phyloP scores from a whole-genome alignment of 2,329 filamentous ascomycete genomes.

The Nigrograna mackinnonii region DNA sequence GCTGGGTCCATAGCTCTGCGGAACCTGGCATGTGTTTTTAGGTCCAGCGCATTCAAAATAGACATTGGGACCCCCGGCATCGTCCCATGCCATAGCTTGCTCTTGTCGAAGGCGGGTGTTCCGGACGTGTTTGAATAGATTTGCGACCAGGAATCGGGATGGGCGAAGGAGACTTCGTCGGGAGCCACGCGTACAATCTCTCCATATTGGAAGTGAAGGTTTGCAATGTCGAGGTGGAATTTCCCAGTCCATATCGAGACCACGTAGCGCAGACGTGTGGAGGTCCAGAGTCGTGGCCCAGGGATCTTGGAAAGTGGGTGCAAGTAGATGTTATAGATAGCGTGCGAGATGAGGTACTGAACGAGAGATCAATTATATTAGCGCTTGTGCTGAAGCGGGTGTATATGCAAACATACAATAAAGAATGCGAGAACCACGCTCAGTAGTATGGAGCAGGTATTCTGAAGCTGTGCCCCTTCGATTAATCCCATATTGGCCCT shows the following conservation, averaged over 20 bases:
- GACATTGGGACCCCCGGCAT: background rate
- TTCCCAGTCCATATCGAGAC: background rate
- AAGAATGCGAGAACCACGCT: too few species aligned
- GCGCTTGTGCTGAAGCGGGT: too few species aligned
- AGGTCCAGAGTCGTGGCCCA: background rate
- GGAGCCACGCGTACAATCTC: background rate
- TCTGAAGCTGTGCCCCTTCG: too few species aligned
- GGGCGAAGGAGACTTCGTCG: background rate
- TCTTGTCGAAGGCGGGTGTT: background rate
- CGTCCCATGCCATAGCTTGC: background rate
- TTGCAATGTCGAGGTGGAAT: background rate
- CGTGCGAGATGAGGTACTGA: too few species aligned
- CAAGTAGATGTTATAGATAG: background rate
- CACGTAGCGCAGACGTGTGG: background rate
- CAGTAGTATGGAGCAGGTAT: too few species aligned
- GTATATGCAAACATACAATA: too few species aligned
- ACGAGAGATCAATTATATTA: too few species aligned
- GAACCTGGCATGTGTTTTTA: slow-evolving; percentile 1
- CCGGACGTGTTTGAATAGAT: background rate
- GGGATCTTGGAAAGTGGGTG: background rate
- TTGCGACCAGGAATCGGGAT: background rate
- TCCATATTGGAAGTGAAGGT: background rate
- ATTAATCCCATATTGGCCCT: too few species aligned
- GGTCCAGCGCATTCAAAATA: slow-evolving; percentile 6
- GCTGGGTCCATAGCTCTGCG: slow-evolving; percentile 5